These are phyloP conservation scores for Aegilops bicornis DNA, from an alignment of 176 grass and related monocot genomes.

Conservation along the genomic window DNA sequence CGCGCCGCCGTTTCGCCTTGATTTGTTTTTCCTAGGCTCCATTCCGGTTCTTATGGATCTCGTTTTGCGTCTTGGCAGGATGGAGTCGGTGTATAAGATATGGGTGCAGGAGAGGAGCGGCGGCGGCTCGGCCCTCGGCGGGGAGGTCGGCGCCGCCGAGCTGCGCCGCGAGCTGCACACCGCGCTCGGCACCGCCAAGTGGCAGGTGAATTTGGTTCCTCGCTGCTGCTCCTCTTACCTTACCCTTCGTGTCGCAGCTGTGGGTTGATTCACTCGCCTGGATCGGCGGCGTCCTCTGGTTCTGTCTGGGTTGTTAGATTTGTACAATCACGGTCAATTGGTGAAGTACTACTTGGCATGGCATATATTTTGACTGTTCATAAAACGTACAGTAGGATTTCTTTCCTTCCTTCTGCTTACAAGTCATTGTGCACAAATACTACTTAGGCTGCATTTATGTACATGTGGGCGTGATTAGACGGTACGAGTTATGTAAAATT, in stretches of 20 bases:
- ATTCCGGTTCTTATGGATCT: not conserved
- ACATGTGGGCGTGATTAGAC: not conserved
- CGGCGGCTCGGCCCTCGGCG: not conserved
- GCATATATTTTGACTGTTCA: not conserved
- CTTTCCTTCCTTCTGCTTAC: not conserved
- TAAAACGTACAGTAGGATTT: not conserved
- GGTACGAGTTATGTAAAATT: not conserved
- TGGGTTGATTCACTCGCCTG: not conserved
- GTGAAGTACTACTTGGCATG: not conserved
- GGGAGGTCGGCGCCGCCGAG: constrained; percentile 29
- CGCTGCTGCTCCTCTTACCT: not conserved
- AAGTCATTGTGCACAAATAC: not conserved
- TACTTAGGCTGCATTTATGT: not conserved
- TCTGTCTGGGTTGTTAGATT: not conserved
- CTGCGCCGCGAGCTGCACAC: constrained; percentile 66
- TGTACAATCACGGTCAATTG: not conserved
- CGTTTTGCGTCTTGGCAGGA: constrained; percentile 29
- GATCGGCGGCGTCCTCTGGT: not conserved
- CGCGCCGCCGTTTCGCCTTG: not conserved
- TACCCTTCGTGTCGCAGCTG: not conserved
- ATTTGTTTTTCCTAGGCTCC: too few species aligned
- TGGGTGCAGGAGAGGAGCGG: constrained; percentile 56
- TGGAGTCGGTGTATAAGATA: constrained; percentile 72
- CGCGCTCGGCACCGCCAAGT: constrained; percentile 80
- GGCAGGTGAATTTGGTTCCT: constrained; percentile 51